These are phyloP conservation scores for Umbelopsis isabellina DNA, from an alignment of 192 early-diverging fungal genomes.

Conservation along the genomic window DNA sequence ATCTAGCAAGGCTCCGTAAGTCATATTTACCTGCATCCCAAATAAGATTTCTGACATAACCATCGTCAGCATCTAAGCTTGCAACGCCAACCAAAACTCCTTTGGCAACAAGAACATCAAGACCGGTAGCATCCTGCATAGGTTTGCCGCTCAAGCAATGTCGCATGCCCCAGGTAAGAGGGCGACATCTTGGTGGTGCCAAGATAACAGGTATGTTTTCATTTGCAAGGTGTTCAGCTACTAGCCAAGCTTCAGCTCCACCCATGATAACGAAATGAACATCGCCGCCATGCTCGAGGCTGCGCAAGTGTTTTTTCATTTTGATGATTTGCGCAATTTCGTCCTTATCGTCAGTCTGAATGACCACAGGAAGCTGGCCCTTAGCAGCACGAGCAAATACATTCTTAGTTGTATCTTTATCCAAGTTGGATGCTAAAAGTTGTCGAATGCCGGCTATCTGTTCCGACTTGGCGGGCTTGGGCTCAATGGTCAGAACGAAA, in stretches of 20 bases:
- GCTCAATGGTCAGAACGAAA: conserved; percentile 44
- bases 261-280: conserved; percentile 60
- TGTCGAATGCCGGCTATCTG: conserved; percentile 55
- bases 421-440: conserved; percentile 37
- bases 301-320: conserved; percentile 52
- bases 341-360: conserved; percentile 57
- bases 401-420: conserved; percentile 29
- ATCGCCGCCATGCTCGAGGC: conserved; percentile 22
- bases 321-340: conserved; percentile 66
- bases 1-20: conserved; percentile 30
- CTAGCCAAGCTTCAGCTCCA: conserved; percentile 68
- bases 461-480: conserved; percentile 50
- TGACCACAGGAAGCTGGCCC: conserved; percentile 55
- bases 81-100: conserved; percentile 64
- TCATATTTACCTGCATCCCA: conserved; percentile 77
- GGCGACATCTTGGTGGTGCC: conserved; percentile 64
- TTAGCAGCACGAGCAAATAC: conserved; percentile 46
- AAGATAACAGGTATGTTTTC: conserved; percentile 67
- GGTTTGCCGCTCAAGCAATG: conserved; percentile 62
- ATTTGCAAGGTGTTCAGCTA: conserved; percentile 59
- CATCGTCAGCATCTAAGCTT: conserved; percentile 52
- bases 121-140: conserved; percentile 47
- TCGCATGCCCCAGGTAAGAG: conserved; percentile 60
- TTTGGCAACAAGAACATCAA: conserved; percentile 54
- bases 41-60: conserved; percentile 65